A percentile compares a stretch with the other conserved stretches of the same genome.
Conservation (phyloP, 2,329 filamentous ascomycete species). For the Arthrinium phaeospermum region DNA sequence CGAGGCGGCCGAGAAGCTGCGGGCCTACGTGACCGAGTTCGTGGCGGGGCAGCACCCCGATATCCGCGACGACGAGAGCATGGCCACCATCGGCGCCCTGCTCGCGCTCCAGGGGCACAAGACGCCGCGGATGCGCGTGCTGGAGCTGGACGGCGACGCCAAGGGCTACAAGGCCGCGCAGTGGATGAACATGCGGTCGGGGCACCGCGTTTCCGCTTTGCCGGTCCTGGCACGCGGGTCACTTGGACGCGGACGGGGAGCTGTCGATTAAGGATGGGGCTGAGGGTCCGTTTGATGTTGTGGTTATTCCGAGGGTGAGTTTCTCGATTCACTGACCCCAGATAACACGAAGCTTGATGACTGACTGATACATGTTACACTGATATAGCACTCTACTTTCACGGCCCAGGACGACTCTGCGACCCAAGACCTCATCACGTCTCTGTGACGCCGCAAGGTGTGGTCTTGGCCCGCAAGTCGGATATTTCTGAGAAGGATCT, state of each 20-base stretch:
- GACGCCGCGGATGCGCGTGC: conserved; percentile 27
- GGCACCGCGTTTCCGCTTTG: too few species aligned
- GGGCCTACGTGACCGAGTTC: conserved; percentile 18
- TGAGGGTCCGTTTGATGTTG: neutral
- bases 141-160: conserved; percentile 23
- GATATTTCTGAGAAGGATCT: neutral
- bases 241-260: too few species aligned
- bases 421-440: neutral
- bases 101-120: conserved; percentile 28
- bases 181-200: too few species aligned
- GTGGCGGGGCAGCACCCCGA: neutral
- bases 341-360: too few species aligned
- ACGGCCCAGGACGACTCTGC: too few species aligned
- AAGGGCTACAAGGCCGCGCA: conserved; percentile 16
- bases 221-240: too few species aligned
- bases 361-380: too few species aligned
- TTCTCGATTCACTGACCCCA: too few species aligned
- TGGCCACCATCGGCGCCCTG: conserved; percentile 16
- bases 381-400: too few species aligned
- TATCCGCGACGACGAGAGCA: conserved; percentile 1
- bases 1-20: conserved; percentile 5
- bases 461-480: neutral
- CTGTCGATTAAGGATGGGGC: too few species aligned
- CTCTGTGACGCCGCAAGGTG: neutral
- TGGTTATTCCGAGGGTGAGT: neutral